phyloP scores from a whole-genome alignment of 208 protist genomes.

The Sergeia podlipaevii region DNA sequence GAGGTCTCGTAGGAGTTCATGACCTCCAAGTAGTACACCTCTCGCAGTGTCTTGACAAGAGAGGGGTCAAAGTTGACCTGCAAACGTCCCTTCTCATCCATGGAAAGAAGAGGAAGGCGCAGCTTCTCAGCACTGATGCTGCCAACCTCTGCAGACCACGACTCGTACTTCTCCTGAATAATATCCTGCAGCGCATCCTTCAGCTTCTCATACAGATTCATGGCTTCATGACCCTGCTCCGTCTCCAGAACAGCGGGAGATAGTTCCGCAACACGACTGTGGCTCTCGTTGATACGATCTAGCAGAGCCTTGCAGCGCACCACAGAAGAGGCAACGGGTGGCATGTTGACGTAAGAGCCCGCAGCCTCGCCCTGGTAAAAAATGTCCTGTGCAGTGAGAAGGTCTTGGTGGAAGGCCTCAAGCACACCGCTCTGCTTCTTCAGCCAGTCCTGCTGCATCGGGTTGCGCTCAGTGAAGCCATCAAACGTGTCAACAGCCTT shows the following conservation, averaged over 20 bases:
- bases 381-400: constrained; percentile 87
- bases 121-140: constrained; percentile 92
- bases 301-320: constrained; percentile 92
- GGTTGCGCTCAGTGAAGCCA: constrained; percentile 91
- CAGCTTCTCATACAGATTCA: constrained; percentile 83
- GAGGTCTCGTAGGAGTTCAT: constrained; percentile 85
- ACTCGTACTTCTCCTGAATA: constrained; percentile 80
- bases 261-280: constrained; percentile 75
- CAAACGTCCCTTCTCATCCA: constrained; percentile 54
- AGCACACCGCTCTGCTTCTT: constrained; percentile 91
- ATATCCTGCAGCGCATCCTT: constrained; percentile 48
- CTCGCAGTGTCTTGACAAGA: constrained; percentile 93
- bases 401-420: constrained; percentile 80
- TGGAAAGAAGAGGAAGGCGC: constrained; percentile 88
- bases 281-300: constrained; percentile 92
- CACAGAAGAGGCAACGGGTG: constrained; percentile 90
- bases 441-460: constrained; percentile 93
- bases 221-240: constrained; percentile 74
- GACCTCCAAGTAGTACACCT: constrained; percentile 95
- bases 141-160: constrained; percentile 91
- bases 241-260: constrained; percentile 76
- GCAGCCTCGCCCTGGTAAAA: constrained; percentile 85
- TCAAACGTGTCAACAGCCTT: constrained; percentile 97
- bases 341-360: constrained; percentile 90
- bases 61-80: constrained; percentile 96